Conservation (phyloP, 176 grass and related monocot species). For the Oryza nivara region DNA sequence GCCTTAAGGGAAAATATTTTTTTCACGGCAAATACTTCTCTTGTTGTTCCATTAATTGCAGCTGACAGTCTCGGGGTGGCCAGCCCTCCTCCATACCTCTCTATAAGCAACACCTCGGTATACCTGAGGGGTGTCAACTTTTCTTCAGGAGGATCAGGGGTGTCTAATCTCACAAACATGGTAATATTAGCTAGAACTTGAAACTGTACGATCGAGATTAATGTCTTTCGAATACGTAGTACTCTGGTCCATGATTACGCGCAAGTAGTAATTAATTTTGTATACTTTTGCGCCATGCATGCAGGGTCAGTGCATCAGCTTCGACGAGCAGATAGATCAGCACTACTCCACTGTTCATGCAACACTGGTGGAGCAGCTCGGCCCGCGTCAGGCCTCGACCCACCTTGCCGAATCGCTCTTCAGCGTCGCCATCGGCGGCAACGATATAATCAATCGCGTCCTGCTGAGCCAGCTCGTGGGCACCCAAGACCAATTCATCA, state of each 20-base stretch:
- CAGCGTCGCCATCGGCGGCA: conserved; percentile 65
- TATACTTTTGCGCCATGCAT: background rate
- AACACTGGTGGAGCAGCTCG: conserved; percentile 52
- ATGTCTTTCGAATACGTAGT: background rate
- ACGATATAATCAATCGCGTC: conserved; percentile 58
- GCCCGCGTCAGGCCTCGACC: conserved; percentile 18
- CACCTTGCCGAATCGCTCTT: conserved; percentile 70
- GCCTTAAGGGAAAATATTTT: too few relatives aligned
- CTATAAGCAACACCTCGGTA: conserved; percentile 28
- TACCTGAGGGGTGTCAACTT: conserved; percentile 65
- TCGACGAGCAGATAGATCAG: conserved; percentile 59
- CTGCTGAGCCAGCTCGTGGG: conserved; percentile 8
- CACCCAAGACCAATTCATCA: conserved; percentile 35
- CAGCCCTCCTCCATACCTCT: conserved; percentile 59
- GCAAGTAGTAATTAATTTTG: too few relatives aligned
- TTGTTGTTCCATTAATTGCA: background rate
- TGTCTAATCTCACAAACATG: conserved; percentile 54
- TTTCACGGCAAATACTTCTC: too few relatives aligned
- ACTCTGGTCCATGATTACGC: too few relatives aligned
- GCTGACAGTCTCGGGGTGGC: conserved; percentile 51
- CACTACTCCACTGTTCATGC: conserved; percentile 41
- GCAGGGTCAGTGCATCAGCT: conserved; percentile 59
- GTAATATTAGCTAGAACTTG: conserved; percentile 13
- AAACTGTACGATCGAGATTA: too few relatives aligned
- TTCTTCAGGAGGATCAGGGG: conserved; percentile 66